These are phyloP conservation scores for Backusella liffmaniae DNA, from an alignment of 192 early-diverging fungal genomes.

Conservation along the genomic window DNA sequence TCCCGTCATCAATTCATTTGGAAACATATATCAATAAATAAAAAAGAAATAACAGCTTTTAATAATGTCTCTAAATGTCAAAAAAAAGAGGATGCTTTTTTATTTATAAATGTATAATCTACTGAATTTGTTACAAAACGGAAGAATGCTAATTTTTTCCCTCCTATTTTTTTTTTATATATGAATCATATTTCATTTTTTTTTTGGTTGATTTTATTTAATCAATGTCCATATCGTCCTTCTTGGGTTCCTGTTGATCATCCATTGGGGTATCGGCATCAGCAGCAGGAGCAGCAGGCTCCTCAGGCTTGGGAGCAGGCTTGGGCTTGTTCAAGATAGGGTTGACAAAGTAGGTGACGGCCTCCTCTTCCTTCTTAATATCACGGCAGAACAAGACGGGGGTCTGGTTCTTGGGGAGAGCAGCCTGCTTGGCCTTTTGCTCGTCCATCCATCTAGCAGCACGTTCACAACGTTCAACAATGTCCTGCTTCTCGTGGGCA, in stretches of 20 bases:
- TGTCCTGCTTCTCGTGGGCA: constrained; percentile 79
- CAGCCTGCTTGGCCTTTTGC: constrained; percentile 70
- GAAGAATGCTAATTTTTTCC: neutral
- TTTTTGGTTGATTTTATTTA: constrained; percentile 30
- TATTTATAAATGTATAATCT: constrained; percentile 11
- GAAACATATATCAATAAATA: neutral
- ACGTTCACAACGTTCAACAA: constrained; percentile 71
- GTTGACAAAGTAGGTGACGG: constrained; percentile 66
- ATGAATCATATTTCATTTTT: neutral
- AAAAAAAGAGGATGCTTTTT: constrained; percentile 6
- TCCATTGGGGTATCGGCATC: constrained; percentile 42
- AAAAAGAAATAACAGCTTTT: neutral
- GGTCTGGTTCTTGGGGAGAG: constrained; percentile 70
- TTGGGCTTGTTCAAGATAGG: constrained; percentile 91
- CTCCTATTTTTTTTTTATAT: neutral
- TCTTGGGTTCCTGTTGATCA: constrained; percentile 32
- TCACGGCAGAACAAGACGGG: constrained; percentile 68
- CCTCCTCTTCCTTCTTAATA: constrained; percentile 75
- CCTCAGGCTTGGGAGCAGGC: constrained; percentile 70
- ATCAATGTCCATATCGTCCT: constrained; percentile 66
- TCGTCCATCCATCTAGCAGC: constrained; percentile 89
- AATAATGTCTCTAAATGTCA: neutral
- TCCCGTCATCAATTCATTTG: neutral
- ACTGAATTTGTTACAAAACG: constrained; percentile 8
- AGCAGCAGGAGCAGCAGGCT: constrained; percentile 45